Conservation (phyloP, 2,329 filamentous ascomycete genomes). For the Fusarium coicis region DNA sequence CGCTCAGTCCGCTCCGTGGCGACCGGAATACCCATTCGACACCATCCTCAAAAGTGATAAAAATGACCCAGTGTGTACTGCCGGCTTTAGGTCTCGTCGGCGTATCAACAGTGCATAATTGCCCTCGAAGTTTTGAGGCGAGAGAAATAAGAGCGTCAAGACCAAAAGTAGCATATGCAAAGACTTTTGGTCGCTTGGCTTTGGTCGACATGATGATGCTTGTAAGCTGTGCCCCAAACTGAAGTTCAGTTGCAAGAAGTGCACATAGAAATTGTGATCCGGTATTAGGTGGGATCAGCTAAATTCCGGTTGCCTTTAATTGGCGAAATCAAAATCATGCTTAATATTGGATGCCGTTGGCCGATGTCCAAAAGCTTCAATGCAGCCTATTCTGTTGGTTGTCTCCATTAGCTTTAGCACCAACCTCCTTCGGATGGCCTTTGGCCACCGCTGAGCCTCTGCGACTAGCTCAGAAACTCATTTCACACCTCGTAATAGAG, state of each 20-base stretch:
- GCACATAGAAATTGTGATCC: no score
- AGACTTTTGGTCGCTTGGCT: background rate
- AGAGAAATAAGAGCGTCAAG: background rate
- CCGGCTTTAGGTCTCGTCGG: background rate
- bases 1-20: background rate
- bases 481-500: background rate
- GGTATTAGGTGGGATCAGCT: background rate
- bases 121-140: rapidly evolving
- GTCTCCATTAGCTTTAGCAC: no score
- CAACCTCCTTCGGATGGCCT: rapidly evolving
- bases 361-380: background rate
- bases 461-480: background rate
- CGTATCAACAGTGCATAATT: background rate
- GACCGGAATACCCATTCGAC: background rate
- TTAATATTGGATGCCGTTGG: background rate
- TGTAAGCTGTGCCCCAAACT: background rate
- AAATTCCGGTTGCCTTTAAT: background rate
- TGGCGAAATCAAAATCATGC: background rate
- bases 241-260: background rate
- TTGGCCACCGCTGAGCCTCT: background rate
- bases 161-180: background rate
- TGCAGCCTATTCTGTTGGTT: background rate
- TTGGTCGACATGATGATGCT: background rate
- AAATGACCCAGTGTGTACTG: background rate
- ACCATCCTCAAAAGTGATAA: background rate